Base-by-base conservation (phyloP, 2,329 filamentous ascomycete species). In the Cordyceps cicadae region DNA sequence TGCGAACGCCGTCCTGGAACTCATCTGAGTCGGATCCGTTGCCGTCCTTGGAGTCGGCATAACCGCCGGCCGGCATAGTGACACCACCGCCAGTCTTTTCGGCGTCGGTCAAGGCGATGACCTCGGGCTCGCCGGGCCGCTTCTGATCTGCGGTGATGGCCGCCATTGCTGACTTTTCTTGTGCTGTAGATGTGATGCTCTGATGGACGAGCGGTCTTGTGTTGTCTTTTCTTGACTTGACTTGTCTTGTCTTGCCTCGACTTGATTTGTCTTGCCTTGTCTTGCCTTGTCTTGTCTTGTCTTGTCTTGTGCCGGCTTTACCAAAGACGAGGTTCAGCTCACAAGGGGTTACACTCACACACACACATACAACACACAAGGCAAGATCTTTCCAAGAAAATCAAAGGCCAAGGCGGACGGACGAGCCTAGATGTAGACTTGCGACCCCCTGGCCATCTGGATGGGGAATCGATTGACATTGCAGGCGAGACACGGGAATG, bases 1-100 rank as follows among this genome's bases (percentile, higher is more conserved):
- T 66, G 62, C 70, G 68, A 19, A 77, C 74, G 64, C 76, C 76
- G 14, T 72, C 69, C 60, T 76, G 73, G 43, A 66, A 59, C 24
- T 69, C 66, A 12, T 68, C 70, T 26, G 61, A 63, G 24, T 66
- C 63, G 48, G 67, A 64, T 4, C 64, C 66, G 17, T 63, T 61
- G 19, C 62, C 63, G 8, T 63, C 62, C 29, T 60, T 59, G 21
- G 19, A 5, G 15, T 54, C 11, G 3, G 9, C 19, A 14, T 50
- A 5, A 29, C 43, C 34, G 34, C 34, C 12, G 32, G 19, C 51
- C 41, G 29, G 15, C 11, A 29, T n/a, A 0, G 8, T 12, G n/a
- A 43, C 41, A 7, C 19, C 43, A 3, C 34, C 43, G 2, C 34
- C 34, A 12, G 34, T 9, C 43, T 60, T 60, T 19, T 54, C 58